A percentile compares a stretch with the other conserved stretches of the same genome.
phyloP scores from a whole-genome alignment of 176 grass and related monocot species.

The Phoenix dactylifera region DNA sequence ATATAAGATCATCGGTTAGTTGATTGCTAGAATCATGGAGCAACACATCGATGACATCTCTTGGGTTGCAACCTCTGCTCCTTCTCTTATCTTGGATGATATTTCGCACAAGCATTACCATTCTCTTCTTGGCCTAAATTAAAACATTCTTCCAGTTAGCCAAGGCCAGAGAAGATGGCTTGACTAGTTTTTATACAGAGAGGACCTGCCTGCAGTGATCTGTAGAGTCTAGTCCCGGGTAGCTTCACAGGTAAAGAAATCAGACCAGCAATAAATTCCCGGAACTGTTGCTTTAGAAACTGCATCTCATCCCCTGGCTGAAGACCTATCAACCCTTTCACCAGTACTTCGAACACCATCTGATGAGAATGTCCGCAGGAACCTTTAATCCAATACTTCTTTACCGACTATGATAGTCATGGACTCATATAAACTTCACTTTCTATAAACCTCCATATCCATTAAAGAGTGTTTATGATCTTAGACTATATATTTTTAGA shows the following conservation, averaged over 20 bases:
- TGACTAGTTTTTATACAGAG: too few species aligned
- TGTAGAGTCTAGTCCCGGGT: conserved; percentile 73
- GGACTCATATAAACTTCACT: too few species aligned
- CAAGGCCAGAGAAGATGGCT: too few species aligned
- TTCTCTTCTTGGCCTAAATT: conserved; percentile 87
- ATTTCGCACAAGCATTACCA: conserved; percentile 55
- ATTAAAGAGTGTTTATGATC: too few species aligned
- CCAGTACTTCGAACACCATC: conserved; percentile 90
- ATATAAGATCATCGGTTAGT: conserved; percentile 83
- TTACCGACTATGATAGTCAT: too few species aligned
- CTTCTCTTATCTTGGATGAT: conserved; percentile 83
- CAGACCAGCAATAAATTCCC: conserved; percentile 92
- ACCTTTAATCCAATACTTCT: too few species aligned
- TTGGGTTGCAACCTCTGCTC: neutral
- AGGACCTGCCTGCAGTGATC: conserved; percentile 63
- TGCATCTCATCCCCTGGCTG: conserved; percentile 72
- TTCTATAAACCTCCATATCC: too few species aligned
- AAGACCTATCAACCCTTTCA: conserved; percentile 78
- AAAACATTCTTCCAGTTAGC: too few species aligned
- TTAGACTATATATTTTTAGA: neutral
- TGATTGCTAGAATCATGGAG: conserved; percentile 40
- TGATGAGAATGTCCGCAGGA: conserved; percentile 11
- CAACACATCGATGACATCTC: conserved; percentile 65
- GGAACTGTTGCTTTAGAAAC: conserved; percentile 84
- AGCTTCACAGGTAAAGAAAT: conserved; percentile 92